Percentiles rank a stretch among this genome's conserved stretches.
These are phyloP conservation scores for Cordyceps cicadae DNA, from an alignment of 2,329 filamentous ascomycete species.

Conservation along the genomic window DNA sequence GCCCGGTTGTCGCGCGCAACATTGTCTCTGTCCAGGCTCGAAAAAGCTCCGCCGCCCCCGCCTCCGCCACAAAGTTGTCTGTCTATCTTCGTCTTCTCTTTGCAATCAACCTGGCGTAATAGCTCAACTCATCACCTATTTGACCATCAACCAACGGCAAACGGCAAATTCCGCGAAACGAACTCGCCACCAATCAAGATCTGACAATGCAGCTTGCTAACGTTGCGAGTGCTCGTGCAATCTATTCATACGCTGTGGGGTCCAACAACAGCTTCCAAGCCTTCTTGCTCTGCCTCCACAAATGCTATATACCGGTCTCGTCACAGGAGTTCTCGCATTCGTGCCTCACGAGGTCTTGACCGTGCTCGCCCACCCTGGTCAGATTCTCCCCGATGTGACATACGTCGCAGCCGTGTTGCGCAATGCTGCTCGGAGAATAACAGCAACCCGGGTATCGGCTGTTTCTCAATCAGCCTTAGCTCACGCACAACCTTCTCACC, in stretches of 20 bases:
- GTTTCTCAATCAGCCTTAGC: neutral
- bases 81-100: neutral
- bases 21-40: too few relatives aligned
- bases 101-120: neutral
- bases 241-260: neutral
- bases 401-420: constrained; percentile 4
- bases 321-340: neutral
- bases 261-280: neutral
- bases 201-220: neutral
- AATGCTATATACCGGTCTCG: neutral
- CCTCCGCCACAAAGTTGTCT: too few relatives aligned
- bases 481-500: neutral
- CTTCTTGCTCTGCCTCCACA: neutral
- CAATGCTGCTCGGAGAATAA: neutral
- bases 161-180: neutral
- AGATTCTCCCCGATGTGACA: neutral
- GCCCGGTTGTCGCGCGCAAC: constrained; percentile 6
- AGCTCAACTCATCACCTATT: neutral
- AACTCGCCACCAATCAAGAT: neutral
- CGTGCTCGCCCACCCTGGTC: neutral
- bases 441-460: neutral
- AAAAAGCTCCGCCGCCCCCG: too few relatives aligned
- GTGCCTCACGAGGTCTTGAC: neutral
- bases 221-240: neutral
- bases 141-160: neutral